phyloP scores from a whole-genome alignment of 2,329 filamentous ascomycete species.

The Aspergillus uvarum region DNA sequence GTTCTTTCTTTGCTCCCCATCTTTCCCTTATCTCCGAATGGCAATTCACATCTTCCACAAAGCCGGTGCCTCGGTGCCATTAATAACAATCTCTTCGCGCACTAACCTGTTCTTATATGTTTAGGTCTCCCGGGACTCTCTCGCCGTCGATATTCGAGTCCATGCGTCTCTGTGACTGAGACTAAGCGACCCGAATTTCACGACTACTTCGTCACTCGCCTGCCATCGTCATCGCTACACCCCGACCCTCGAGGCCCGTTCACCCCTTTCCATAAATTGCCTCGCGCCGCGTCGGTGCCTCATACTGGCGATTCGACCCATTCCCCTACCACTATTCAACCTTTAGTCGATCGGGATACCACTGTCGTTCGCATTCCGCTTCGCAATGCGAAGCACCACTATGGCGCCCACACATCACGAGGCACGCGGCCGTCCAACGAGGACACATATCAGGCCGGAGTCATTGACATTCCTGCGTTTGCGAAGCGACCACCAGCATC shows the following conservation, averaged over 20 bases:
- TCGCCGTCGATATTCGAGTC: conserved; percentile 13
- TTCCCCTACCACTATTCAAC: conserved; percentile 59
- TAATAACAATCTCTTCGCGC: neutral
- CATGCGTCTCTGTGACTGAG: neutral
- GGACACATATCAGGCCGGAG: conserved; percentile 90
- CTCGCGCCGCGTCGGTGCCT: conserved; percentile 78
- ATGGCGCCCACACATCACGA: conserved; percentile 74
- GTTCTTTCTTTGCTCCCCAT: neutral
- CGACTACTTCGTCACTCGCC: conserved; percentile 95
- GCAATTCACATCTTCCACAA: neutral
- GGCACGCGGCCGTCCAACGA: conserved; percentile 89
- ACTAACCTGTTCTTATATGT: neutral
- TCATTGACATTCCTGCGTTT: conserved; percentile 89
- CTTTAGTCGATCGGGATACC: conserved; percentile 69
- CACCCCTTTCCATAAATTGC: conserved; percentile 78
- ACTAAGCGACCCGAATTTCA: conserved; percentile 65
- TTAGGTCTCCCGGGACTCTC: conserved; percentile 24
- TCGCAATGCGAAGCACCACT: conserved; percentile 92
- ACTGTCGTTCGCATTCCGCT: conserved; percentile 95
- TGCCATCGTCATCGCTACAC: conserved; percentile 88
- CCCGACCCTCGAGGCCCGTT: conserved; percentile 70
- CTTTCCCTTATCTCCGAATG: conserved; percentile 18
- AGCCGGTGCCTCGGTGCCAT: neutral
- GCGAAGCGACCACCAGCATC: conserved; percentile 75
- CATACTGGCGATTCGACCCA: conserved; percentile 58